Base-by-base conservation (phyloP, 768 basidiomycete genomes). In the Kwoniella europaea region DNA sequence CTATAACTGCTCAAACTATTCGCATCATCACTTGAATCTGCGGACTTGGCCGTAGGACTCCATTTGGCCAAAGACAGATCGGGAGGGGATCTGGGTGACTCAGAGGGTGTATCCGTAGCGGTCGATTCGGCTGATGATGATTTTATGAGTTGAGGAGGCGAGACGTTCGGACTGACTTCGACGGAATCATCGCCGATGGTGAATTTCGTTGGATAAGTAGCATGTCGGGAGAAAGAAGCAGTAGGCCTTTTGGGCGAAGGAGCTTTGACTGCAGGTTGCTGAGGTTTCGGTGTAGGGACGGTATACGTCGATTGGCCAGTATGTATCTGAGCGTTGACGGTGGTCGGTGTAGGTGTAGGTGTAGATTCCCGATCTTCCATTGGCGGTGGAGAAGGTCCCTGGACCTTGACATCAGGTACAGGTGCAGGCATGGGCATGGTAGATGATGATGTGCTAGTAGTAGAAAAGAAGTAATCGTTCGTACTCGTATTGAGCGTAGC, bases 1-100 rank as follows among this genome's bases (percentile, higher is more conserved):
- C 71, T 75, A 71, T 81, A 82, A 55, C 73, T 78, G 1, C 77
- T 75, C 41, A 78, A 58, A 64, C 76, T 74, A 27, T 61, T 56
- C 12, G 54, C 61, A 43, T 68, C 63, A 60, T 68, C 69, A 50
- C 58, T 65, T 35, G 64, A 69, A 57, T 61, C 41, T 44, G 43
- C 70, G 44, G 68, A 57, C 42, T 57, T 66, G 22, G 65, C 29
- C 3, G 64, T 71, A 0, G 75, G 72, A 59, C 67, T 72, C 77
- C 74, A 78, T 50, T 71, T 63, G 12, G 73, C 65, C 4, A 75
- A 46, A 43, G 66, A 65, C n/a, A 67, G 24, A 27, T 78, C 75
- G 2, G 78, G 67, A 3, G 76, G 76, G 16, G 78, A 78, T 50
- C 72, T 69, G 7, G 81, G 79, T 41, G 76, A 76, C 24, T 75